phyloP scores from a whole-genome alignment of 2,329 filamentous ascomycete species.

The Ophiostoma himal-ulmi region DNA sequence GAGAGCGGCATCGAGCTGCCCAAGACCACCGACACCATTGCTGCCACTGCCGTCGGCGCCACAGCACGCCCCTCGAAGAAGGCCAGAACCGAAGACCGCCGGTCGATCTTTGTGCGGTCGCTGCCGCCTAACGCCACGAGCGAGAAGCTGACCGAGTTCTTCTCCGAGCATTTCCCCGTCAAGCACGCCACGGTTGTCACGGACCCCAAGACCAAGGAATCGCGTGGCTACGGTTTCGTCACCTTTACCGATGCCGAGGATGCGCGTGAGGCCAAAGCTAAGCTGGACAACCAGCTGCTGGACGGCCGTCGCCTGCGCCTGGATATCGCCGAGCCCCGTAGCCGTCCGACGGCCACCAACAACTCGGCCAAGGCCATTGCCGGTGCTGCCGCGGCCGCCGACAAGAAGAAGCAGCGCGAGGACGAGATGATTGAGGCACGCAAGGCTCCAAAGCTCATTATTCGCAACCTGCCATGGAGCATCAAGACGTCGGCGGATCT shows the following conservation, averaged over 20 bases:
- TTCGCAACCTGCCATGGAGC: constrained; percentile 93
- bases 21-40: neutral
- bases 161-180: constrained; percentile 89
- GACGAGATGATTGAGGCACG: constrained; percentile 56
- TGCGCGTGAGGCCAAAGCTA: constrained; percentile 70
- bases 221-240: constrained; percentile 91
- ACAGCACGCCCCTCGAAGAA: constrained; percentile 45
- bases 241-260: constrained; percentile 94
- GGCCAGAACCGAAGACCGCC: constrained; percentile 52
- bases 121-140: constrained; percentile 72
- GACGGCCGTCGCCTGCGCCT: constrained; percentile 77
- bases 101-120: constrained; percentile 85
- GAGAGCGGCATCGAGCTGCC: constrained; percentile 18
- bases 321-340: constrained; percentile 80
- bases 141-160: constrained; percentile 77
- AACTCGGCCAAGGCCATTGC: constrained; percentile 32
- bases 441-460: constrained; percentile 69
- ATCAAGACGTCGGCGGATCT: constrained; percentile 83
- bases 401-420: constrained; percentile 48
- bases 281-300: constrained; percentile 72
- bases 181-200: constrained; percentile 93
- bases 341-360: constrained; percentile 54
- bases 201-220: constrained; percentile 78
- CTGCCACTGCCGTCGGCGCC: neutral
- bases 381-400: constrained; percentile 36